Conservation (phyloP, 768 basidiomycete species). For the Lyophyllum semitale region DNA sequence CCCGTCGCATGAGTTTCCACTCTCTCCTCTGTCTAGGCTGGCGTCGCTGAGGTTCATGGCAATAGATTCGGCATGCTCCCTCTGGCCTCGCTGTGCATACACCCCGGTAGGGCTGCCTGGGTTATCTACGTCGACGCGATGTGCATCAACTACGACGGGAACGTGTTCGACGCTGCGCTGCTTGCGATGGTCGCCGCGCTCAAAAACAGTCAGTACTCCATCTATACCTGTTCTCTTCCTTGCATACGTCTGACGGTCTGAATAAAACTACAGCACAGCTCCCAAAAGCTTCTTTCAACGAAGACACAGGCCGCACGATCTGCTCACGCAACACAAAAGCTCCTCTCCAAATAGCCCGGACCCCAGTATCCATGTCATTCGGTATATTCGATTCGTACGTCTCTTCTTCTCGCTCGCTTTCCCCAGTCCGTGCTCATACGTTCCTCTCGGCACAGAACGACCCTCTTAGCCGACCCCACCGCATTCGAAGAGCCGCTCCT, state of each 20-base stretch:
- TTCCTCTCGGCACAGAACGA: not conserved
- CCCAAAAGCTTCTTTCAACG: constrained; percentile 72
- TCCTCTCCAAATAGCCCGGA: constrained; percentile 48
- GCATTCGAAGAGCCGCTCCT: constrained; percentile 90
- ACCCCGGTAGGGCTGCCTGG: constrained; percentile 82
- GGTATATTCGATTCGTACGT: constrained; percentile 83
- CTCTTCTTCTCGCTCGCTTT: not conserved
- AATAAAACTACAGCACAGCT: constrained; percentile 52
- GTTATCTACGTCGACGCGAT: constrained; percentile 93
- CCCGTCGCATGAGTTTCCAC: constrained; percentile 64
- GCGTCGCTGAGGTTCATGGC: not conserved
- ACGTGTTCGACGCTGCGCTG: constrained; percentile 88
- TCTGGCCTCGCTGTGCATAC: constrained; percentile 73
- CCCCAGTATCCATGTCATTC: constrained; percentile 62
- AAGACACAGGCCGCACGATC: constrained; percentile 60
- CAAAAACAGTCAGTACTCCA: constrained; percentile 69
- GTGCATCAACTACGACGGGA: constrained; percentile 98
- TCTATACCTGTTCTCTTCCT: not conserved
- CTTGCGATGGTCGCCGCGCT: constrained; percentile 88
- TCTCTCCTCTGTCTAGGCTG: not conserved
- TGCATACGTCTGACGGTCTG: not conserved
- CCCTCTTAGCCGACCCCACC: constrained; percentile 78
- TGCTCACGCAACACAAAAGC: constrained; percentile 55
- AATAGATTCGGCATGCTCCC: constrained; percentile 67
- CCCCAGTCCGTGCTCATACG: not conserved